Percentiles rank a stretch among this genome's conserved stretches.
Evolutionary conservation across 768 basidiomycete species (phyloP).

Genomic region (Russula compacta): DNA sequence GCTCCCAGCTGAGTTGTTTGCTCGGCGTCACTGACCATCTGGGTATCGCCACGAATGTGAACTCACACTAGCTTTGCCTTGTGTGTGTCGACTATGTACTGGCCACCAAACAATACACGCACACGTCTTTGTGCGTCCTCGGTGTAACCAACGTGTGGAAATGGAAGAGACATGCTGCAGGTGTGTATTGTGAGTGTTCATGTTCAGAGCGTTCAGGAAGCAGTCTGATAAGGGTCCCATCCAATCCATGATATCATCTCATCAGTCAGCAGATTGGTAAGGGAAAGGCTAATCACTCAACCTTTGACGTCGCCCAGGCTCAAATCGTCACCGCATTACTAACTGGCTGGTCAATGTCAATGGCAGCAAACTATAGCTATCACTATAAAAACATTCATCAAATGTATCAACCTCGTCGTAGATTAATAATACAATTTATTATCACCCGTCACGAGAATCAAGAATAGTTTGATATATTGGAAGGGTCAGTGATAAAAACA

Average conservation of each 20-base stretch:
- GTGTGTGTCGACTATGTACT: constrained; percentile 42
- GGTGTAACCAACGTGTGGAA: constrained; percentile 25
- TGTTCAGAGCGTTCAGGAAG: neutral
- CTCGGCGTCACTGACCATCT: neutral
- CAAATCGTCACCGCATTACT: too few species aligned
- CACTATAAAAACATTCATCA: too few species aligned
- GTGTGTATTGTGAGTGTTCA: neutral
- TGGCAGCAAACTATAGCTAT: too few species aligned
- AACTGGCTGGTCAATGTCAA: too few species aligned
- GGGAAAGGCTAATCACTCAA: too few species aligned
- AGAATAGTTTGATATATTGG: neutral
- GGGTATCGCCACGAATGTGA: neutral
- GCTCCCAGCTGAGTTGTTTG: constrained; percentile 40
- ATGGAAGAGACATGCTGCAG: constrained; percentile 5
- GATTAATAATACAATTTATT: too few species aligned
- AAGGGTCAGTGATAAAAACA: accelerated
- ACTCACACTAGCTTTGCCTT: constrained; percentile 53
- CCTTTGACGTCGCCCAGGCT: too few species aligned
- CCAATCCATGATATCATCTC: too few species aligned
- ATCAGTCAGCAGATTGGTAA: too few species aligned
- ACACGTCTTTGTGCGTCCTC: constrained; percentile 44
- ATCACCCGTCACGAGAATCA: too few species aligned
- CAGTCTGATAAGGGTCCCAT: too few species aligned
- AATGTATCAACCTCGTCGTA: too few species aligned
- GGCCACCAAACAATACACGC: constrained; percentile 43